Conservation (phyloP, 2,329 filamentous ascomycete genomes). For the Diaporthe eres region DNA sequence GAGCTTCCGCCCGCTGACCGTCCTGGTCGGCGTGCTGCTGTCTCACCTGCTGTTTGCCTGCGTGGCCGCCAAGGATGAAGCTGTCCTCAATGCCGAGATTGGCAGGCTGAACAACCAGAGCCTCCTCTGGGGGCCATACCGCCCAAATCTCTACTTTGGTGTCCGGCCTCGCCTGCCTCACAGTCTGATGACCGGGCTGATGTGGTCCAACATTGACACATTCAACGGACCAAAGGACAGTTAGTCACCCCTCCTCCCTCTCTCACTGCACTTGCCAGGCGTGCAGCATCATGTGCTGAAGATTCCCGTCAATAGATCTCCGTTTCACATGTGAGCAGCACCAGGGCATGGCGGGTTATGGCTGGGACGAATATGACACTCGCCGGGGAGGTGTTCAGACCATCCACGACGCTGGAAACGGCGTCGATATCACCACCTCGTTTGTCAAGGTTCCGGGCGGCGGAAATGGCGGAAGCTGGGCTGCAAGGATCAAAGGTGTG, state of each 20-base stretch:
- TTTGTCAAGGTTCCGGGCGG: conserved; percentile 95
- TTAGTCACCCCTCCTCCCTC: conserved; percentile 60
- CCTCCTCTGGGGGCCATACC: conserved; percentile 95
- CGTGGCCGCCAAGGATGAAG: conserved; percentile 47
- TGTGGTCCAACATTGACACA: conserved; percentile 90
- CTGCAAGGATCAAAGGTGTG: conserved; percentile 85
- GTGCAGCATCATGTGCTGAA: conserved; percentile 31
- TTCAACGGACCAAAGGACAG: conserved; percentile 82
- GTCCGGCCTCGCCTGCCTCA: conserved; percentile 85
- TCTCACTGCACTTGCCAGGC: neutral
- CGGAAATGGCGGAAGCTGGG: conserved; percentile 91
- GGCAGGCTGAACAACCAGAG: conserved; percentile 80
- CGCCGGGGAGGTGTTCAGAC: conserved; percentile 88
- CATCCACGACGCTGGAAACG: conserved; percentile 91
- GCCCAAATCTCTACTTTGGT: conserved; percentile 95
- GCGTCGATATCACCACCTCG: conserved; percentile 90
- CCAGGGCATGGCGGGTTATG: conserved; percentile 94
- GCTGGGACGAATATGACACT: conserved; percentile 97
- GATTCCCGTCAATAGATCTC: conserved; percentile 70
- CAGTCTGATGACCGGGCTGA: conserved; percentile 84
- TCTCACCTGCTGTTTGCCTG: conserved; percentile 43
- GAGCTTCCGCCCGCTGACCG: conserved; percentile 47
- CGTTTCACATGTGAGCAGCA: conserved; percentile 97
- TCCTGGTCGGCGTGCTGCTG: conserved; percentile 46
- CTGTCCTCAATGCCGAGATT: conserved; percentile 63